Base-by-base conservation (phyloP, 306 rosid species). In the Astragalus glycyphyllos region DNA sequence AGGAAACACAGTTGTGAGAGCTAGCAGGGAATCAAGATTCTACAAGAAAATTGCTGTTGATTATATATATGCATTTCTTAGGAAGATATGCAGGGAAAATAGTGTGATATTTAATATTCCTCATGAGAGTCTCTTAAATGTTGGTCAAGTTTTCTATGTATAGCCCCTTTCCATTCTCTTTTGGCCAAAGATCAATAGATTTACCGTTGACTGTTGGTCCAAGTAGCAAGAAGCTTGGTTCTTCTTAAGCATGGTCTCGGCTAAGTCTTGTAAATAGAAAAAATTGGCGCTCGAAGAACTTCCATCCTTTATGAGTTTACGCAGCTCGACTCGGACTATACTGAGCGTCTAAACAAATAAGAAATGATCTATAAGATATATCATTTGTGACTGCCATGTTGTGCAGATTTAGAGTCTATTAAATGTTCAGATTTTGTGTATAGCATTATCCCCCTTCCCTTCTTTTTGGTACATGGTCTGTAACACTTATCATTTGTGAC, bases 41-140 rank as follows among this genome's bases (percentile, higher is more conserved):
- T 74, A 67, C 85, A 89, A 87, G 83, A 87, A 72, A 84, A 84
- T 90, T 79, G 92, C 92, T 40, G 81, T 94, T 6, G 95, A 94
- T 87, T 94, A 89, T 58, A 45, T 89, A 32, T 89, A 90, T 80
- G 94, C 97, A 11, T 94, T 94, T 75, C 97, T 94, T 59, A 86
- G 96, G 82, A 91, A 91, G 81, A 73, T 94, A 23, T 94, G 99
- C 86, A 86, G 99, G 73, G 96, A 87, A 73, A 65, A 89, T n/a
- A 94, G 97, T 83, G 92, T 82, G 61, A 94, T 94, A 77, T 94
- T 94, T 85, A 91, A 94, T 82, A 48, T 94, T 78, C 99, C 99
- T 73, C 99, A 94, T 31, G 99, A 91, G 90, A 83, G 92, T 75
- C 87, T 94, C 55, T 76, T 94, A 67, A 91, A 94, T 61, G 99